Evolutionary conservation across 179 eudicot genomes (phyloP).

Genomic region (Corrigiola litoralis): DNA sequence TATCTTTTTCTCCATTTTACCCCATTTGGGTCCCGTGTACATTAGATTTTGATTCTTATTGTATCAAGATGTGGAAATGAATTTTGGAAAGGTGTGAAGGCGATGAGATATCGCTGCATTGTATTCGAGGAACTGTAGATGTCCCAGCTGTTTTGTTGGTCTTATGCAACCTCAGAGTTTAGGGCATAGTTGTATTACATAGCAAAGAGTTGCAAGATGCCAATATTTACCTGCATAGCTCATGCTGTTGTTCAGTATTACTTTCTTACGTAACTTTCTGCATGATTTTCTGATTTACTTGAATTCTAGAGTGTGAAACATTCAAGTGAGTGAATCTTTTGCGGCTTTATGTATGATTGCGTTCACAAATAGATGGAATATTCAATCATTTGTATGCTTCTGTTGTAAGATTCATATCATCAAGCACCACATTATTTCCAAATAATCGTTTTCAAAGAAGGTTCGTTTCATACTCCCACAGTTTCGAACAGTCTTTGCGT

Average conservation of each 20-base stretch:
- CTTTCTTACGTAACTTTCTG: background rate
- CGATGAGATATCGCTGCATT: conserved; percentile 8
- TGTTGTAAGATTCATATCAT: too few relatives aligned
- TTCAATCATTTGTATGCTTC: too few relatives aligned
- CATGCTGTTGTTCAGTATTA: conserved; percentile 7
- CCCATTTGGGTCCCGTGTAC: conserved; percentile 26
- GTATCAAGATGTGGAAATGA: conserved; percentile 20
- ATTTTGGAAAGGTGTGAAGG: conserved; percentile 21
- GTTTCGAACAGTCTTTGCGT: too few relatives aligned
- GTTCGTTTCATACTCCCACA: too few relatives aligned
- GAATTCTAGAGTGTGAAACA: background rate
- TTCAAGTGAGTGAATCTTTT: background rate
- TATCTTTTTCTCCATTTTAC: background rate
- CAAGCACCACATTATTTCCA: too few relatives aligned
- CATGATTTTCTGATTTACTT: background rate
- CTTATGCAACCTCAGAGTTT: conserved; percentile 10
- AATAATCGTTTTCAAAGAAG: too few relatives aligned
- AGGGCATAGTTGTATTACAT: conserved; percentile 15
- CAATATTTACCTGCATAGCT: conserved; percentile 15
- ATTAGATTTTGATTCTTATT: conserved; percentile 24
- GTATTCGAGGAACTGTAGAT: conserved; percentile 18
- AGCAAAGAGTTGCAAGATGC: conserved; percentile 9
- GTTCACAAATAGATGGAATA: too few relatives aligned
- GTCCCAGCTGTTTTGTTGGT: conserved; percentile 10
- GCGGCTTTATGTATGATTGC: too few relatives aligned